phyloP scores from a whole-genome alignment of 805 yeast genomes.

The Saturnispora hagleri region DNA sequence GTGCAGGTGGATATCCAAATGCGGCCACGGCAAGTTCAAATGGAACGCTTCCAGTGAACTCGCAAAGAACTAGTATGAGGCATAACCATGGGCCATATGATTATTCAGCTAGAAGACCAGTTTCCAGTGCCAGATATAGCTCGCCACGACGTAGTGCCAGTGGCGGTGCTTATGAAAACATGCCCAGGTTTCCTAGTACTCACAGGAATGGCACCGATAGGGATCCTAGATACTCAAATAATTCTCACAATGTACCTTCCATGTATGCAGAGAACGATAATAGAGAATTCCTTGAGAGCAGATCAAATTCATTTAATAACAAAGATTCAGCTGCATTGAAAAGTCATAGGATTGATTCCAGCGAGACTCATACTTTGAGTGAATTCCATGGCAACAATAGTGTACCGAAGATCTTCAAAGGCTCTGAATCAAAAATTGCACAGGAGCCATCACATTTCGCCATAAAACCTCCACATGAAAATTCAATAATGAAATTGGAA shows the following conservation, averaged over 20 bases:
- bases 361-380: not conserved
- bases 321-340: not conserved
- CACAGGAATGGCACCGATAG: not conserved
- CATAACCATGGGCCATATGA: not conserved
- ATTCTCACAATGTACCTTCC: not conserved
- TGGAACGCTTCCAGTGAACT: not conserved
- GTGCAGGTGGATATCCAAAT: not conserved
- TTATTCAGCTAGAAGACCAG: not conserved
- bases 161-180: not conserved
- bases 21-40: not conserved
- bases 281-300: not conserved
- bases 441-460: too few relatives aligned
- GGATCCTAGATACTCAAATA: not conserved
- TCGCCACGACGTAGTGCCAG: not conserved
- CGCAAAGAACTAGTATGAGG: not conserved
- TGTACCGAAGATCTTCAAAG: not conserved
- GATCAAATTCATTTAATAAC: not conserved
- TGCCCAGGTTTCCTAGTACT: not conserved
- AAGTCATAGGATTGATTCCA: not conserved
- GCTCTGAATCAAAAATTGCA: not conserved
- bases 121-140: not conserved
- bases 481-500: not conserved
- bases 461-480: not conserved
- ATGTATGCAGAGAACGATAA: not conserved
- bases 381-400: not conserved